A percentile compares a stretch with the other conserved stretches of the same genome.
phyloP scores from a whole-genome alignment of 148 eudicot species.

The Amaranthus palmeri region DNA sequence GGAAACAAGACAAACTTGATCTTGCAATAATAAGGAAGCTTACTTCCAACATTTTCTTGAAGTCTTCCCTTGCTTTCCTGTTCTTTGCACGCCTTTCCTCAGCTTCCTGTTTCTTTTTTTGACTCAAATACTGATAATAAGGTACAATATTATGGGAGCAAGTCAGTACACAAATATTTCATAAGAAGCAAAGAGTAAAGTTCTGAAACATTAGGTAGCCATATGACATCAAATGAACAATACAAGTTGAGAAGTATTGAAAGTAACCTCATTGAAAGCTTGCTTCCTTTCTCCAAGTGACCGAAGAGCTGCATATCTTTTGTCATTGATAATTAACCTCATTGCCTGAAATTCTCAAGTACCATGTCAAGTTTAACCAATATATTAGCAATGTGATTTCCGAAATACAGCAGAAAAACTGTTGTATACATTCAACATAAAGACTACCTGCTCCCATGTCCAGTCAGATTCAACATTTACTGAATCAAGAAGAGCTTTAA shows the following conservation, averaged over 20 bases:
- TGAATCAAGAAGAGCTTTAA: slow-evolving; percentile 76
- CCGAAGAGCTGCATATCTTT: slow-evolving; percentile 80
- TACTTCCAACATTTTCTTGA: slow-evolving; percentile 79
- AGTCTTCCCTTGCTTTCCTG: slow-evolving; percentile 81
- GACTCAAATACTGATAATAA: slow-evolving; percentile 52
- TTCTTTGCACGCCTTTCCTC: slow-evolving; percentile 84
- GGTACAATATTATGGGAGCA: background rate
- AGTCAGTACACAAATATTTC: slow-evolving; percentile 4
- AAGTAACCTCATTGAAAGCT: slow-evolving; percentile 74
- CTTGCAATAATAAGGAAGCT: slow-evolving; percentile 23
- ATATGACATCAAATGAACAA: slow-evolving; percentile 11
- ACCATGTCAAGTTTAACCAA: slow-evolving; percentile 13
- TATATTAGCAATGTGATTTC: slow-evolving; percentile 1
- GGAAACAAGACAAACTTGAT: slow-evolving; percentile 3
- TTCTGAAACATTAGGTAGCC: background rate
- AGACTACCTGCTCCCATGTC: slow-evolving; percentile 91
- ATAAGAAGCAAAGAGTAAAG: background rate
- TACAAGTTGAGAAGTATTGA: background rate
- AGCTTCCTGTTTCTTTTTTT: slow-evolving; percentile 74
- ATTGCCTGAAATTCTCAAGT: slow-evolving; percentile 49
- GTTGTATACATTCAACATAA: slow-evolving; percentile 4
- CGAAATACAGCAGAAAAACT: background rate
- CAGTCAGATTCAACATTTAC: slow-evolving; percentile 83
- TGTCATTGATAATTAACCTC: slow-evolving; percentile 86
- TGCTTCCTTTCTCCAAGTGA: slow-evolving; percentile 91